A percentile compares a stretch with the other conserved stretches of the same genome.
Evolutionary conservation across 139 green algal genomes (phyloP).

Genomic region (Chlamydomonas schloesseri): DNA sequence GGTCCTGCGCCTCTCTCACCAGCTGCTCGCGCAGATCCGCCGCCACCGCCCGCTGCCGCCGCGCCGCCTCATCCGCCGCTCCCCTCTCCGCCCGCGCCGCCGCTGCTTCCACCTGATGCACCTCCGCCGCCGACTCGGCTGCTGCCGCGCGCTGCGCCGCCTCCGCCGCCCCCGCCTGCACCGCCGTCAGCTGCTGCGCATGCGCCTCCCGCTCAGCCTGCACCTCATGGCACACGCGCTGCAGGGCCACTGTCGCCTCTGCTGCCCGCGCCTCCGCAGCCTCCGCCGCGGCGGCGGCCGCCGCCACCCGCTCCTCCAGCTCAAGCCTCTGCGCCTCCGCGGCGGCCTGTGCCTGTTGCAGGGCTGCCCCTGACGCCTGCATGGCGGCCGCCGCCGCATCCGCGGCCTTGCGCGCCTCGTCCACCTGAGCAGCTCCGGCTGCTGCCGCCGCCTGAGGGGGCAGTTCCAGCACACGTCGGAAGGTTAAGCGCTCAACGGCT

Average conservation of each 20-base stretch:
- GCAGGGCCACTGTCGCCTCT: not conserved
- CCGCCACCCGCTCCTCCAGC: not conserved
- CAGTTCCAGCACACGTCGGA: too few species aligned
- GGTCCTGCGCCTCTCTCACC: not conserved
- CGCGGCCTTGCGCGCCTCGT: too few species aligned
- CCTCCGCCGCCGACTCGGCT: not conserved
- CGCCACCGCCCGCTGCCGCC: not conserved
- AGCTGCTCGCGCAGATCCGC: not conserved
- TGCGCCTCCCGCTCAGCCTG: not conserved
- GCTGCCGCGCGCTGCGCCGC: not conserved
- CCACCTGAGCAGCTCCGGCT: too few species aligned
- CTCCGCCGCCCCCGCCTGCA: not conserved
- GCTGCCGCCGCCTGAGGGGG: too few species aligned
- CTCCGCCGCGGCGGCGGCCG: not conserved
- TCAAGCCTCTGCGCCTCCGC: too few species aligned
- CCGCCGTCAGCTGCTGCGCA: not conserved
- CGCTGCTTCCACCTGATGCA: not conserved
- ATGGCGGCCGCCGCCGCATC: too few species aligned
- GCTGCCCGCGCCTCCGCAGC: not conserved
- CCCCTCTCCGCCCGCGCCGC: not conserved
- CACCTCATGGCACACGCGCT: not conserved
- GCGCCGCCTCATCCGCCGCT: conserved; percentile 2
- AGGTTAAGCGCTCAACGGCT: too few species aligned
- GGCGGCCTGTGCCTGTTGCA: not conserved
- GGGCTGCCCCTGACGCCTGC: conserved; percentile 1